These are phyloP conservation scores for Adenanthera pavonina DNA, from an alignment of 306 rosid genomes.

Conservation along the genomic window DNA sequence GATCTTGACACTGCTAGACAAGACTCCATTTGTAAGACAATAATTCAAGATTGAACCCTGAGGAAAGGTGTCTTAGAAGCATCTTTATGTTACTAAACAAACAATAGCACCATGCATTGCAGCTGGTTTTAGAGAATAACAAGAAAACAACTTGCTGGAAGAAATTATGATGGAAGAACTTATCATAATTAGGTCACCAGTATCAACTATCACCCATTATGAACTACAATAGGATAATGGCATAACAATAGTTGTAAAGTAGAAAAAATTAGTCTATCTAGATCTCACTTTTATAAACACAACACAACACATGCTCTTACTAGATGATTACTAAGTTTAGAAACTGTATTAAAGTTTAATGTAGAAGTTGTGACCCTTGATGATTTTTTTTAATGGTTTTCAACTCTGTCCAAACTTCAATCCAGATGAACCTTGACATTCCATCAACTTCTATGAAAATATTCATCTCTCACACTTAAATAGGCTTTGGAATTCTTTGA, in stretches of 20 bases:
- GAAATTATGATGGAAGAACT: constrained; percentile 36
- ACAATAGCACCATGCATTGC: constrained; percentile 64
- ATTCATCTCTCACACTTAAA: background rate
- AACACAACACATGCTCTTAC: background rate
- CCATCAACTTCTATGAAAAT: background rate
- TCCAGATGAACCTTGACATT: background rate
- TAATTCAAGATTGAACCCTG: constrained; percentile 39
- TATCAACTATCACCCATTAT: constrained; percentile 27
- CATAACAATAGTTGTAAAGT: constrained; percentile 3
- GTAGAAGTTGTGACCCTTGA: background rate
- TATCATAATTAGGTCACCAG: constrained; percentile 11
- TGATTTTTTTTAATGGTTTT: background rate
- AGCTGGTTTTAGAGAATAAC: constrained; percentile 50
- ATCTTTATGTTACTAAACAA: constrained; percentile 66
- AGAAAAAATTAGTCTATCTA: background rate
- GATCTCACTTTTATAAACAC: background rate
- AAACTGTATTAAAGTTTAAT: background rate
- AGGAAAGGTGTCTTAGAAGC: constrained; percentile 53
- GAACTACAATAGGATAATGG: constrained; percentile 16
- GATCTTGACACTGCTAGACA: constrained; percentile 35
- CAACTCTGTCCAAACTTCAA: background rate
- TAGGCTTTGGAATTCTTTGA: background rate
- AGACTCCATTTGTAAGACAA: constrained; percentile 39
- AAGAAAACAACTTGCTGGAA: constrained; percentile 50
- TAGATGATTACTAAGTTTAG: constrained; percentile 5